These are phyloP conservation scores for Paecilomyces niveus DNA, from an alignment of 2,329 filamentous ascomycete species.

Conservation along the genomic window DNA sequence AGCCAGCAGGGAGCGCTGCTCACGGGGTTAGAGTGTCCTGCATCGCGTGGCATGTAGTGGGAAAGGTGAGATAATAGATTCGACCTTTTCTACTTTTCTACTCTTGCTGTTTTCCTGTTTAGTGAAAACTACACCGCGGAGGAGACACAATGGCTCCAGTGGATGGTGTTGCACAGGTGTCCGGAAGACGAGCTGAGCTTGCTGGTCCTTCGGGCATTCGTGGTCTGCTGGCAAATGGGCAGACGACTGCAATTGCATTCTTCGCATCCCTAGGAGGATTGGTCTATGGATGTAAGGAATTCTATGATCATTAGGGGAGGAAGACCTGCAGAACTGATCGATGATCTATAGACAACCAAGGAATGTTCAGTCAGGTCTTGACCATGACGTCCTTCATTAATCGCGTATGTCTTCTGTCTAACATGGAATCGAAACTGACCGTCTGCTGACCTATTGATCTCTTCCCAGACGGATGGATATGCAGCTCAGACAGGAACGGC, in stretches of 20 bases:
- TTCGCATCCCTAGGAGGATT: slow-evolving; percentile 48
- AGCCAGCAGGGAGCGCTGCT: not conserved
- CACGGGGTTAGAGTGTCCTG: not conserved
- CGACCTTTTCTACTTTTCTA: not conserved
- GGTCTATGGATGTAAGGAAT: slow-evolving; percentile 51
- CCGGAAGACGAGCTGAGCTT: slow-evolving; percentile 26
- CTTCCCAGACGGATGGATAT: slow-evolving; percentile 18
- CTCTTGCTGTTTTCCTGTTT: not conserved
- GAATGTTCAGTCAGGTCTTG: slow-evolving; percentile 65
- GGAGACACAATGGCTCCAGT: slow-evolving; percentile 5
- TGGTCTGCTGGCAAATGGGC: slow-evolving; percentile 46
- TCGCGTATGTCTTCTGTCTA: slow-evolving; percentile 36
- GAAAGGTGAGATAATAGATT: not conserved
- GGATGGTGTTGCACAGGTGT: slow-evolving; percentile 17
- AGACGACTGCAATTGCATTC: slow-evolving; percentile 49
- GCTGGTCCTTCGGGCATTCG: slow-evolving; percentile 37
- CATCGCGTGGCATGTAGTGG: not conserved
- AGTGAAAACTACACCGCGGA: not conserved
- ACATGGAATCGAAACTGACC: not conserved
- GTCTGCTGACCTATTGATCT: not conserved
- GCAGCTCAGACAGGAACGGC: slow-evolving; percentile 16
- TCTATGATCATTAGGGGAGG: not conserved
- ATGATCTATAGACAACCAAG: slow-evolving; percentile 53
- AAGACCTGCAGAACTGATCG: not conserved
- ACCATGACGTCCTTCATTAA: slow-evolving; percentile 42